Evolutionary conservation across 345 rosid species (phyloP), one percentile per base, ranked within the genome.

Genomic region (Lepidium sativum): DNA sequence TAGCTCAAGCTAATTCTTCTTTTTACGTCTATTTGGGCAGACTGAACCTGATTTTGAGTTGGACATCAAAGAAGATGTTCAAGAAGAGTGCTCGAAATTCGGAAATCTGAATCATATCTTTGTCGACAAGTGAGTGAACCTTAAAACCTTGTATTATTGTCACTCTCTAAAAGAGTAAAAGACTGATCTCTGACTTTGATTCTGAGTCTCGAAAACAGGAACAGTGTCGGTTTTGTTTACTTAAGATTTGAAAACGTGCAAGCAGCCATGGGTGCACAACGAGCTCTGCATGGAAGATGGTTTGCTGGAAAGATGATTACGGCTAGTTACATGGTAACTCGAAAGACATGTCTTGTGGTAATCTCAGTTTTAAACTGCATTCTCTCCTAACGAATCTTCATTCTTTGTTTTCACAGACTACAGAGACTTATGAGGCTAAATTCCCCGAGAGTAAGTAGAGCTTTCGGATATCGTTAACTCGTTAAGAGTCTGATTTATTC

Each of bases 271-370:
- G 75, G 55, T n/a, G 96, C 97, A 0, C 99, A 88, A 37, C 88
- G 78, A 9, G 88, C 94, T 4, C 88, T 95, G 23, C 99, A 95
- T 54, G 96, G 97, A 20, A 79, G 99, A 78, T 95, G 99, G 98
- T 95, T 95, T 77, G 99, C 99, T 2, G 98, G 94, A 54, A 88
- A 91, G 76, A 86, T 91, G 98, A 95, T 91, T 48, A 88, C 96
- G 5, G 99, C 98, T 5, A 78, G 87, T n/a, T 95, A 70, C 79
- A 84, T 91, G 88, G 99, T 89, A 73, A 27, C 31, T 20, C 18
- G 0, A 4, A 50, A 37, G 11, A 5, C 49, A 58, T 50, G 60
- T 12, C 41, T 34, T 49, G 44, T 17, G 33, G 14, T 20, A 16
- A 56, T 55, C 39, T 61, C 23, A 21, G 15, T 48, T 44, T n/a